These are phyloP conservation scores for Diaporthe aspalathi DNA, from an alignment of 2,329 filamentous ascomycete species.

Conservation along the genomic window DNA sequence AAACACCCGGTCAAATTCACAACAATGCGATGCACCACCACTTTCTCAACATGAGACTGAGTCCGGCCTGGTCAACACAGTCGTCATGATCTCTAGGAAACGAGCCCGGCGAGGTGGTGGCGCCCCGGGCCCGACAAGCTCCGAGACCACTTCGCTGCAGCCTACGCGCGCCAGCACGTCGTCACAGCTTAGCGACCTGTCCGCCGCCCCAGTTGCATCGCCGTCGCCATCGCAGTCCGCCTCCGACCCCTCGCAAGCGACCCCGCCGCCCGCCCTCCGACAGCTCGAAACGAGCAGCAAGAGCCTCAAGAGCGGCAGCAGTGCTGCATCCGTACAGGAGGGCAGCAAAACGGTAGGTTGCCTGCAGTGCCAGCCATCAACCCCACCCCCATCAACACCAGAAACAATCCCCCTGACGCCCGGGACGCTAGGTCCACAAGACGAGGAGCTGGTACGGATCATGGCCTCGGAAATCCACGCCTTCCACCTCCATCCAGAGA, in stretches of 20 bases:
- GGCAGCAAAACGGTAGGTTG: constrained; percentile 33
- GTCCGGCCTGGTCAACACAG: constrained; percentile 18
- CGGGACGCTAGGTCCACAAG: constrained; percentile 58
- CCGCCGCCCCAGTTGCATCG: constrained; percentile 32
- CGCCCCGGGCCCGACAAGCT: constrained; percentile 41
- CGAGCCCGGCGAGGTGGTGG: constrained; percentile 52
- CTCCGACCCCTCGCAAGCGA: constrained; percentile 6
- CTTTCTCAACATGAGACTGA: constrained; percentile 1
- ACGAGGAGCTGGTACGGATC: constrained; percentile 72
- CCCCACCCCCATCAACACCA: background rate
- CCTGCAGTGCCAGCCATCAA: background rate
- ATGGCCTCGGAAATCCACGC: constrained; percentile 69
- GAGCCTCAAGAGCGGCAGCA: constrained; percentile 28
- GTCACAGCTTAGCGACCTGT: constrained; percentile 38
- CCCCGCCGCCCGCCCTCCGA: constrained; percentile 26
- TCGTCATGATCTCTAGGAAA: constrained; percentile 56
- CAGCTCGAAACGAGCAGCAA: constrained; percentile 30
- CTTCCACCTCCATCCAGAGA: constrained; percentile 69
- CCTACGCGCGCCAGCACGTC: constrained; percentile 37
- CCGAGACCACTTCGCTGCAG: constrained; percentile 42
- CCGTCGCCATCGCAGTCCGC: constrained; percentile 34
- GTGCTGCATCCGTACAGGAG: constrained; percentile 6
- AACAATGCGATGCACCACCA: constrained; percentile 5
- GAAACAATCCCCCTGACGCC: constrained; percentile 18
- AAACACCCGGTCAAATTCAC: constrained; percentile 6